These are phyloP conservation scores for Aureobasidium musti DNA, from an alignment of 2,329 filamentous ascomycete species.

Conservation along the genomic window DNA sequence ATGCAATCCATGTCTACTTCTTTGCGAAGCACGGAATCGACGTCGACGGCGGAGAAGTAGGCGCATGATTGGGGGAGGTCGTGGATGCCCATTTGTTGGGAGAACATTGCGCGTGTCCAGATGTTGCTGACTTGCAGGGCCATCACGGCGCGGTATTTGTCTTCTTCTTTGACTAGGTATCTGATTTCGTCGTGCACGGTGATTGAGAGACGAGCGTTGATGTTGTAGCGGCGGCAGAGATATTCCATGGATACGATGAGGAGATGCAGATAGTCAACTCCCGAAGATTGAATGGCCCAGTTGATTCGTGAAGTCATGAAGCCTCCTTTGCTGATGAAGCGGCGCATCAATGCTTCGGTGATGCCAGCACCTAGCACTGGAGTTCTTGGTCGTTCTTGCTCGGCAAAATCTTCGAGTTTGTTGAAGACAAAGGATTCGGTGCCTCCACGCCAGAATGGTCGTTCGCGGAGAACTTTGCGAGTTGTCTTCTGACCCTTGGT, in stretches of 20 bases:
- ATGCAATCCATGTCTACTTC: constrained; percentile 98
- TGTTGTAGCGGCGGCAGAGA: constrained; percentile 78
- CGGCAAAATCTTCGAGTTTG: constrained; percentile 94
- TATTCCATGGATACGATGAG: constrained; percentile 95
- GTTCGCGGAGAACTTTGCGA: constrained; percentile 69
- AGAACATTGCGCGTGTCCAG: constrained; percentile 97
- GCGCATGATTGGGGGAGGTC: constrained; percentile 93
- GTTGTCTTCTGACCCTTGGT: constrained; percentile 90
- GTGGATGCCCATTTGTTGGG: constrained; percentile 92
- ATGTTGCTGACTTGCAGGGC: constrained; percentile 91
- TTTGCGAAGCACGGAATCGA: constrained; percentile 93
- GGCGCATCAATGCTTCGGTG: constrained; percentile 88
- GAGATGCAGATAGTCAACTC: constrained; percentile 94
- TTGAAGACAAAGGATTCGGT: constrained; percentile 99
- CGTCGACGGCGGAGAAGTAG: constrained; percentile 93
- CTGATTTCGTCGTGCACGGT: constrained; percentile 98
- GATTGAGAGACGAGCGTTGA: constrained; percentile 81
- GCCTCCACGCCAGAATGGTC: constrained; percentile 89
- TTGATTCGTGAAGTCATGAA: constrained; percentile 98
- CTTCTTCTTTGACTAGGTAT: constrained; percentile 81
- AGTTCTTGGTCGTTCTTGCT: constrained; percentile 86
- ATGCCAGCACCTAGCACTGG: constrained; percentile 94
- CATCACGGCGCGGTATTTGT: constrained; percentile 88
- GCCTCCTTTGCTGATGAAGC: constrained; percentile 82
- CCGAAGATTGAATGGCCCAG: constrained; percentile 97